Conservation (phyloP, 2,329 filamentous ascomycete species). For the Cytospora piceae region DNA sequence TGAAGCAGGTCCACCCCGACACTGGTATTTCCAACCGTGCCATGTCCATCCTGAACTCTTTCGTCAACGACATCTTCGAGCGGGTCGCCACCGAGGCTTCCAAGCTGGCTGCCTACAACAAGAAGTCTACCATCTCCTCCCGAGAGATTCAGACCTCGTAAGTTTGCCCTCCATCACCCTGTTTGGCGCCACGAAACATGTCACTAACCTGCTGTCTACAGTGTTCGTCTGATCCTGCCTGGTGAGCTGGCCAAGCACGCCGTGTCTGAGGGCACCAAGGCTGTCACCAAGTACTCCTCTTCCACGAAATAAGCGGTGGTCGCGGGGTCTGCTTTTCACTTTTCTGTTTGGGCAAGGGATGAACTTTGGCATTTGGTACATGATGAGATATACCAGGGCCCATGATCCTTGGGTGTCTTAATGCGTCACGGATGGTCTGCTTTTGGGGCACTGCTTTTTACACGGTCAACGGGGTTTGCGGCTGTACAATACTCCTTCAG, state of each 20-base stretch:
- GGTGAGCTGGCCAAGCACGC: constrained; percentile 99
- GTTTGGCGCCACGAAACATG: constrained; percentile 36
- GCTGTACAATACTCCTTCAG: constrained; percentile 73
- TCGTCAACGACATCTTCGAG: constrained; percentile 99
- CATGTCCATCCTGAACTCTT: constrained; percentile 99
- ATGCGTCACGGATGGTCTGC: constrained; percentile 72
- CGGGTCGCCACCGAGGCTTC: constrained; percentile 97
- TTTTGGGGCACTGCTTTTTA: constrained; percentile 68
- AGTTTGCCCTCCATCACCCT: constrained; percentile 51
- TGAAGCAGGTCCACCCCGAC: constrained; percentile 99
- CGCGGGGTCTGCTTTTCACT: constrained; percentile 51
- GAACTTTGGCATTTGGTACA: constrained; percentile 61
- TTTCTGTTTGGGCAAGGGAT: constrained; percentile 60
- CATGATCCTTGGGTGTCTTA: constrained; percentile 61
- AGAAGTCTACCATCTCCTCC: constrained; percentile 99
- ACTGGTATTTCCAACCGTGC: constrained; percentile 99
- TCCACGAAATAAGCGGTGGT: constrained; percentile 86
- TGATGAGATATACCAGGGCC: constrained; percentile 56
- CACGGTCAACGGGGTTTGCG: constrained; percentile 71
- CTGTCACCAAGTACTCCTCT: constrained; percentile 99
- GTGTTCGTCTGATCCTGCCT: constrained; percentile 93
- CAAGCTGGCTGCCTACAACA: constrained; percentile 99
- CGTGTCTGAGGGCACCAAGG: constrained; percentile 99
- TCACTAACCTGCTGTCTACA: constrained; percentile 37
- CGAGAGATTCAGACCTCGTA: constrained; percentile 98